Base-by-base conservation (phyloP, 2,329 filamentous ascomycete species). In the Penicillium glabrum region DNA sequence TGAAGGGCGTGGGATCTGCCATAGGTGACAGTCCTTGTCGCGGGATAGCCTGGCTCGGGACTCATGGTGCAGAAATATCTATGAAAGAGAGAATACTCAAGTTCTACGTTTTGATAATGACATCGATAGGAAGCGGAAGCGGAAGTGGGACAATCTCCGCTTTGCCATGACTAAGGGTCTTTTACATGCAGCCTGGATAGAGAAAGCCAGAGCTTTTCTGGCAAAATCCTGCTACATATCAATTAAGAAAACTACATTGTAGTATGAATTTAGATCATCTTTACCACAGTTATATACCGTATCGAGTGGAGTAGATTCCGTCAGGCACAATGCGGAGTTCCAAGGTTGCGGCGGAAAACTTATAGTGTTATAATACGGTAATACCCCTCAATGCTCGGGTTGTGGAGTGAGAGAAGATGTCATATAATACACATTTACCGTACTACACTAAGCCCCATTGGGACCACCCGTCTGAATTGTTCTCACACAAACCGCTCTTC, bases 1-100 rank as follows among this genome's bases (percentile, higher is more conserved):
- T 77, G 75, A 8, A 77, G 68, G 19, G 55, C 56, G 59, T 71
- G 66, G 23, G 66, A 57, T 39, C 63, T 62, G 24, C 70, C 72
- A 21, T 71, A 71, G 46, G 57, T 57, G 21, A 69, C 56, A 3
- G 62, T 67, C 57, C 67, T 59, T 44, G 51, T 57, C 35, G 27
- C 48, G 19, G 56, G 43, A 43, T 58, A 24, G 29, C 37, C 49
- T 61, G 71, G 64, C 56, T 41, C 39, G 11, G 39, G 39, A 19
- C 39, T 41, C 39, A 41, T 50, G 47, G 13, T 37, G 46, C n/a
- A 11, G 33, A 5, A 24, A 35, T 27, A 26, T 39, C n/a, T 14
- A 24, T 11, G 14, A 14, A 50, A 19, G 23, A 23, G 13, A 13
- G 9, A 24, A 44, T 9, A 10, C 24, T 26, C 23, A 33, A 19